Evolutionary conservation across 2,329 filamentous ascomycete genomes (phyloP).

Genomic region (Penicillium concentricum): DNA sequence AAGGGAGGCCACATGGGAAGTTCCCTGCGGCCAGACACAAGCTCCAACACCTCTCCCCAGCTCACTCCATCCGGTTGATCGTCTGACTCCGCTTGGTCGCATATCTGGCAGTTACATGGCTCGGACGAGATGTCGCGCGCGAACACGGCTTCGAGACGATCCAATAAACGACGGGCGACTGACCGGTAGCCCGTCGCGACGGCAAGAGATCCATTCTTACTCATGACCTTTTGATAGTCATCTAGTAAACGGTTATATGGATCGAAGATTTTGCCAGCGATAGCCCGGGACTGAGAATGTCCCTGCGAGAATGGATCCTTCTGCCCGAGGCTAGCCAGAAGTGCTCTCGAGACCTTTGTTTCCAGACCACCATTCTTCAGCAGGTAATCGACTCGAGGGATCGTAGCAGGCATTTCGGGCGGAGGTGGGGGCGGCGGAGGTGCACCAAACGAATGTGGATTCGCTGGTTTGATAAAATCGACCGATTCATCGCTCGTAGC

Average conservation of each 20-base stretch:
- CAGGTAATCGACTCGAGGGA: conserved; percentile 86
- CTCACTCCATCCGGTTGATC: conserved; percentile 66
- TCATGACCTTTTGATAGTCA: conserved; percentile 78
- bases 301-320: conserved; percentile 57
- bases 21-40: conserved; percentile 83
- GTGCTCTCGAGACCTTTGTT: conserved; percentile 68
- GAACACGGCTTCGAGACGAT: conserved; percentile 91
- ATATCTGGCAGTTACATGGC: conserved; percentile 84
- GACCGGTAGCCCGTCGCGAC: conserved; percentile 95
- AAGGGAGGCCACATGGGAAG: conserved; percentile 89
- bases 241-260: conserved; percentile 81
- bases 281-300: conserved; percentile 62
- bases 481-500: conserved; percentile 38
- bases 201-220: conserved; percentile 82
- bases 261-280: conserved; percentile 73
- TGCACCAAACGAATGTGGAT: conserved; percentile 33
- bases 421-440: conserved; percentile 75
- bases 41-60: conserved; percentile 94
- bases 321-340: conserved; percentile 56
- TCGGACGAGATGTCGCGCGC: conserved; percentile 85
- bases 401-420: conserved; percentile 63
- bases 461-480: conserved; percentile 34
- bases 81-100: conserved; percentile 61
- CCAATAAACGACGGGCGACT: conserved; percentile 83
- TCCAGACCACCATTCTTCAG: conserved; percentile 82